Evolutionary conservation across 1,284 basidiomycete genomes (phyloP), one percentile per base, ranked within the genome.

Genomic region (Kalmanozyma brasiliensis): DNA sequence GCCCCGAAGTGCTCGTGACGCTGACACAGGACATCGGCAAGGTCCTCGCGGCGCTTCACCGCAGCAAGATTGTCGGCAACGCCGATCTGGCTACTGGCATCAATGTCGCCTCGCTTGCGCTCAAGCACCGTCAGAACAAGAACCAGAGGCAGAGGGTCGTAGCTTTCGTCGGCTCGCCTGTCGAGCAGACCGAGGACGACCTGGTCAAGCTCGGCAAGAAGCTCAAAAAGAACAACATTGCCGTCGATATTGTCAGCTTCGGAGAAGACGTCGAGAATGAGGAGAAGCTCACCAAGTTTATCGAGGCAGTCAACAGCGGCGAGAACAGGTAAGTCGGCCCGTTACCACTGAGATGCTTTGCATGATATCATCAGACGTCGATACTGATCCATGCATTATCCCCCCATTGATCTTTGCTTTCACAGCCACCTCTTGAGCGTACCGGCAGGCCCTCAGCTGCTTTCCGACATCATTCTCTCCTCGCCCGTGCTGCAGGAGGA

Each of bases 121-220:
- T 99, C 61, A 99, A 98, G 84, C 95, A 99, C 82, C 87, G 96
- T 60, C 93, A 95, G 84, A 97, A 98, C 87, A 98, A 98, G 88
- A 96, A 94, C 79, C 90, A 96, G 49, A 89, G 94, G 24, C 95
- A 98, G 80, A 88, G 95, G 37, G 91, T 98, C 73, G 88, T 98
- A 76, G 91, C 93, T 40, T 97, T 98, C 76, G 89, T 95, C 55
- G 94, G 89, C 20, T 94, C 92, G 7, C 96, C 96, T 0, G 64
- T 82, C 2, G 36, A 66, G 14, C 70, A 78, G 44, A 48, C 66
- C 4, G 72, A 78, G 20, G 77, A 74, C 5, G 64, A 67, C 14
- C 62, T 82, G 22, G 85, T 91, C 73, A 89, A 89, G 82, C 87
- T 99, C 16, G 95, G 94, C 20, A 97, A 95, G 86, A 95, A 93